Evolutionary conservation across 176 grass and related monocot species (phyloP), one percentile per base, ranked within the genome.

Genomic region (Triticum timopheevii): DNA sequence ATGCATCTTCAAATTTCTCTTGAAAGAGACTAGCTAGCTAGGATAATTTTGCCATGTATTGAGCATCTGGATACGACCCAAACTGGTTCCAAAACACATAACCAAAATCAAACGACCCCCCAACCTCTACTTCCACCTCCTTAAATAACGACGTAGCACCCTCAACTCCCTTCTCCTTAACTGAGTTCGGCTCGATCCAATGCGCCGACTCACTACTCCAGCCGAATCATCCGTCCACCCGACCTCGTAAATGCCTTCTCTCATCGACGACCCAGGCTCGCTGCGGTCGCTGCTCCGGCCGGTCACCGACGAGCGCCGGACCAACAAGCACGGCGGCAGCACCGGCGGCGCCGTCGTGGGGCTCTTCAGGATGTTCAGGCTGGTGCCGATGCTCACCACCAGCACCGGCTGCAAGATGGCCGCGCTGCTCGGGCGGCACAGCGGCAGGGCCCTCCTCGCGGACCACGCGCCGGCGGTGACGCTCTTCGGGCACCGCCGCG

Each of bases 291-390:
- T 99, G 61, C 86, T 96, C 70, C 85, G 90, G 62, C 92, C 91
- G 27, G 13, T 85, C 15, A 89, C 36, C 28, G 87, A 89, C 17
- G 84, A 83, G 19, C 92, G 92, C 4, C 93, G 88, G 15, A 13
- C 82, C 38, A 98, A 92, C 30, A 98, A 93, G 82, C 74, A 61
- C 20, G 2, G n/a, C 63, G 11, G 52, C 9, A 0, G 76, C 27
- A 36, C 34, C 30, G 69, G 80, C 19, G 68, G 86, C 76, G 30
- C 25, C 33, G 79, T 58, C 15, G 35, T 78, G 22, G 86, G 93
- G 4, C 54, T 98, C 66, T 96, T 98, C 65, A 90, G 88, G 85
- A 93, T 96, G 92, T 98, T 98, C 89, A 98, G 91, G 94, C 92
- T 96, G 15, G 70, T 89, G 8, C 97, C 94, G 5, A 87, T 96